These are phyloP conservation scores for Mucor plumbeus DNA, from an alignment of 371 early-diverging fungal species.

Conservation along the genomic window DNA sequence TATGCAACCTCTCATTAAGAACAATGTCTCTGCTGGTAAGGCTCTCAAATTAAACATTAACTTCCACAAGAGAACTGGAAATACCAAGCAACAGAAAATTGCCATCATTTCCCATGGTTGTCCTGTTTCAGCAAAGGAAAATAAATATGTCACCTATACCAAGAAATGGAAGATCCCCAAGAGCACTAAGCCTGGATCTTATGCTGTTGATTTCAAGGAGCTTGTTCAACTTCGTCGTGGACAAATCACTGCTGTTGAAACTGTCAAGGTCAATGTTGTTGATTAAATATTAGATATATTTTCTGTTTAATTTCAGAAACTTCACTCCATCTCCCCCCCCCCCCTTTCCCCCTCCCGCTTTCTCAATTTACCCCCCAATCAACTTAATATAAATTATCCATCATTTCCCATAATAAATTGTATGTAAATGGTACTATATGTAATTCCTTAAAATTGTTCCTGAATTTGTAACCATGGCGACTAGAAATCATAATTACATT, in stretches of 20 bases:
- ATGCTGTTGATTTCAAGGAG: constrained; percentile 54
- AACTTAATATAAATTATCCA: not conserved
- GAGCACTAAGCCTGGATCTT: constrained; percentile 58
- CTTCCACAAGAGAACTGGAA: constrained; percentile 35
- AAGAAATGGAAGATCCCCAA: constrained; percentile 58
- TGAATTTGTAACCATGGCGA: not conserved
- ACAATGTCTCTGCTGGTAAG: constrained; percentile 25
- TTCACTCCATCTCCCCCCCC: not conserved
- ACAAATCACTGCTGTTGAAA: constrained; percentile 41
- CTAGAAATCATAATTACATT: not conserved
- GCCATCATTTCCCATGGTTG: constrained; percentile 27
- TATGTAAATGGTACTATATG: not conserved
- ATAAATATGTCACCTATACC: constrained; percentile 44
- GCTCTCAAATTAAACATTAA: constrained; percentile 26
- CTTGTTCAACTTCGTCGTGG: constrained; percentile 44
- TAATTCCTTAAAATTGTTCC: not conserved
- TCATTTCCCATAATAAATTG: not conserved
- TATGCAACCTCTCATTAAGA: constrained; percentile 47
- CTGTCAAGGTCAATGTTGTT: constrained; percentile 47
- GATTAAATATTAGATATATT: constrained; percentile 23
- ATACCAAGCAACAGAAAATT: constrained; percentile 15
- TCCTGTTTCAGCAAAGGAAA: constrained; percentile 40
- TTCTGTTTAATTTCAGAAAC: not conserved
- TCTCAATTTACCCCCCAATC: not conserved
- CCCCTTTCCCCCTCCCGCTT: not conserved